Base-by-base conservation (phyloP, 805 yeast species). In the Brettanomyces anomalus region DNA sequence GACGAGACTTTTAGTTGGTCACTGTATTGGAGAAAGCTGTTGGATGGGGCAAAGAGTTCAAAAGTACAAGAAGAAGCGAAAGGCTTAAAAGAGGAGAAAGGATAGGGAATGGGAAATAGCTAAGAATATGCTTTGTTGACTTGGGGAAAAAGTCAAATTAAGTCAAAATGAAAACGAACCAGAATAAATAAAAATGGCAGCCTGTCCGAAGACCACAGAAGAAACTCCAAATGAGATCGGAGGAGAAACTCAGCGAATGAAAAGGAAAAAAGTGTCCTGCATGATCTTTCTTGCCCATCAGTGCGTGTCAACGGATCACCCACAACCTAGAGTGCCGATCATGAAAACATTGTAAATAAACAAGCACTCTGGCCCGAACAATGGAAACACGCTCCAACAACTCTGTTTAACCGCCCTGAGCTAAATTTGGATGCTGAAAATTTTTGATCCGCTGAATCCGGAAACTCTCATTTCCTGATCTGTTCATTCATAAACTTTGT, bases 31-130 rank as follows among this genome's bases (percentile, higher is more conserved):
- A 37, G 39, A 20, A 16, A 18, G 39, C 7, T 13, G 75, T 43
- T 63, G 60, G 47, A 53, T 53, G 40, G 64, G 72, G 52, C 72
- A 61, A 18, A 37, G 14, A 18, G 16, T n/a, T 38, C 15, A 38
- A 21, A 13, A 10, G 11, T 19, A 19, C n/a, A 10, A 3, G 15
- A 21, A 37, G 30, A 21, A 21, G 24, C 14, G 19, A 37, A 19
- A 3, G 6, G 37, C 13, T 5, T 42, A 46, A 40, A 49, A 51
- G 56, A 48, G 51, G 21, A 47, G 48, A 35, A 48, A 44, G 28
- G 74, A 7, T 8, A 8, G 35, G 13, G 13, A 16, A 33, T 14
- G 18, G 14, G 18, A n/a, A 16, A n/a, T 2, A 28, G 14, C 32
- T 8, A 13, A 33, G 3, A n/a, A 33, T 24, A 11, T 24, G 28